Evolutionary conservation across 208 protist species (phyloP).

Genomic region (Trypanosoma melophagium): DNA sequence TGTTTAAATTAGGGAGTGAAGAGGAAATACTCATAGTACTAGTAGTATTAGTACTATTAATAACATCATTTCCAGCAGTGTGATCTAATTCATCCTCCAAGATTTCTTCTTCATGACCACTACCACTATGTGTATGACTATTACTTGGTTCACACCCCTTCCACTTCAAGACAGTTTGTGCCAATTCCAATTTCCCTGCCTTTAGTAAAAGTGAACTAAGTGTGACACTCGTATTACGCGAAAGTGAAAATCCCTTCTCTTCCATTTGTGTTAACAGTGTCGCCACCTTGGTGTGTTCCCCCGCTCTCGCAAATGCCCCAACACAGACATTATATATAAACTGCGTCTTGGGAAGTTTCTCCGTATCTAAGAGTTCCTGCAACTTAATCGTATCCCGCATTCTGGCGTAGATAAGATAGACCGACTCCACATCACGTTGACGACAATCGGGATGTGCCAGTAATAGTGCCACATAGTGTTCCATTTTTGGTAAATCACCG

Average conservation of each 20-base stretch:
- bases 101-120: constrained; percentile 21
- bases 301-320: constrained; percentile 77
- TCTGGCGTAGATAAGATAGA: constrained; percentile 82
- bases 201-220: constrained; percentile 89
- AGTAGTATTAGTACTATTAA: background rate
- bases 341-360: constrained; percentile 58
- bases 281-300: constrained; percentile 84
- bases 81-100: background rate
- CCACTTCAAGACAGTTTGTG: constrained; percentile 85
- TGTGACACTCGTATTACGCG: constrained; percentile 79
- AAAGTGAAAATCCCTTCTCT: constrained; percentile 60
- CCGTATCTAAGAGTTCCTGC: constrained; percentile 80
- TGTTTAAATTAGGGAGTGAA: background rate
- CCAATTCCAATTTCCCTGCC: constrained; percentile 83
- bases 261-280: constrained; percentile 82
- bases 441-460: constrained; percentile 74
- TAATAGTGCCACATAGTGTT: constrained; percentile 75
- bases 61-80: background rate
- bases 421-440: constrained; percentile 75
- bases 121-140: background rate
- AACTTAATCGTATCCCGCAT: constrained; percentile 80
- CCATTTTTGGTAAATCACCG: constrained; percentile 70
- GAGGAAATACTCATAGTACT: too few species aligned
- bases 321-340: constrained; percentile 89
- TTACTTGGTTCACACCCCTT: constrained; percentile 42